Base-by-base conservation (phyloP, 768 basidiomycete genomes). In the Hortiboletus flavorubellus region DNA sequence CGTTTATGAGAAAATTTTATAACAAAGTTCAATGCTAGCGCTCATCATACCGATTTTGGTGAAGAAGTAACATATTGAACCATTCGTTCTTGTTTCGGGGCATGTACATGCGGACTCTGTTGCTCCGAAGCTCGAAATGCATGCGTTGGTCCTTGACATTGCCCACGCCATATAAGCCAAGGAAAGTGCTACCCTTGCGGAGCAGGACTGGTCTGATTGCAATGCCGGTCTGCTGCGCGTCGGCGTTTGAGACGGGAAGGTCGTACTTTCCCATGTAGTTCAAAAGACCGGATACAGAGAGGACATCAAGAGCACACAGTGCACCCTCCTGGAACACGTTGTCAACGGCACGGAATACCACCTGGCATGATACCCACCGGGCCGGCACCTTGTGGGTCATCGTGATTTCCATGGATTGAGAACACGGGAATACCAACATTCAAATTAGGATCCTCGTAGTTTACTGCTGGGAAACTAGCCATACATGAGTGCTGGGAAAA, bases 181-280 rank as follows among this genome's bases (percentile, higher is more conserved):
- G 81, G 41, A 82, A 77, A 0, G 93, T 92, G 40, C 74, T 80
- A 16, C 97, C 97, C 69, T 96, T 97, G 39, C 85, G 82, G 10
- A 98, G 80, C 11, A 98, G 82, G n/a, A 98, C 84, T 0, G 96
- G 97, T 50, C 85, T 81, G 58, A 98, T 85, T 21, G 86, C 85
- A 54, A 98, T 92, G 4, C 95, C 96, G 15, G 78, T 80, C 33
- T 78, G 80, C 16, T 80, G 73, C 0, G 87, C 82, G 11, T 70
- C 83, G 23, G 80, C 79, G 54, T 92, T 89, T 39, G 83, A 81
- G 21, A 86, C 65, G 1, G 91, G 87, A 1, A 99, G 78, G 66
- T 98, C 95, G 52, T 95, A 80, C 70, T 98, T 97, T 31, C 97
- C 97, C 80, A 99, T 98, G 72, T 99, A 98, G 71, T 98, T 99